Evolutionary conservation across 352 stramenopile species (phyloP).

Genomic region (Pythium monospermum): DNA sequence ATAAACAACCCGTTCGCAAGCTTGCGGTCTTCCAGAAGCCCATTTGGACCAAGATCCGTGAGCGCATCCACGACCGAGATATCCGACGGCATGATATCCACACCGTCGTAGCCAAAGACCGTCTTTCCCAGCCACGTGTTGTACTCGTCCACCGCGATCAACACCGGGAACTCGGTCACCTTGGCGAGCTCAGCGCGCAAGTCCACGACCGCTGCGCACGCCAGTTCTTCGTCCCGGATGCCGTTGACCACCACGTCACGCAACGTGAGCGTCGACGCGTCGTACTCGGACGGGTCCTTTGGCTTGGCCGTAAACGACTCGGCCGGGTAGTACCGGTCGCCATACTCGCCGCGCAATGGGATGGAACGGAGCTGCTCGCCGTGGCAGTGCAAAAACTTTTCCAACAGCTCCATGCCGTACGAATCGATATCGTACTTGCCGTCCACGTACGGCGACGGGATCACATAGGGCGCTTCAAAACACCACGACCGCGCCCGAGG

Average conservation of each 20-base stretch:
- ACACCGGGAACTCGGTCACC: slow-evolving; percentile 78
- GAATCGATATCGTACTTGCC: slow-evolving; percentile 86
- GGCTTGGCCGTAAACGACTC: slow-evolving; percentile 68
- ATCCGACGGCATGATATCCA: slow-evolving; percentile 62
- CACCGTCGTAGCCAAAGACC: slow-evolving; percentile 82
- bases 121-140: slow-evolving; percentile 85
- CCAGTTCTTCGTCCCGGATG: slow-evolving; percentile 77
- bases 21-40: slow-evolving; percentile 52
- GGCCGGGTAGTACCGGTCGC: slow-evolving; percentile 77
- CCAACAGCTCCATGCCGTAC: slow-evolving; percentile 68
- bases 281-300: slow-evolving; percentile 50
- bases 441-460: slow-evolving; percentile 69
- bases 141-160: slow-evolving; percentile 88
- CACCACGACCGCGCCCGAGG: slow-evolving; percentile 74
- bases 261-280: slow-evolving; percentile 59
- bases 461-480: slow-evolving; percentile 78
- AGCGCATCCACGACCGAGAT: slow-evolving; percentile 81
- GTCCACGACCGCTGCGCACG: slow-evolving; percentile 76
- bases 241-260: slow-evolving; percentile 74
- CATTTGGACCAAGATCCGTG: slow-evolving; percentile 58
- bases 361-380: slow-evolving; percentile 61
- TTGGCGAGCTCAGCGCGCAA: slow-evolving; percentile 70
- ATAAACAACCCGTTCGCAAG: slow-evolving; percentile 81
- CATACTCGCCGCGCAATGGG: slow-evolving; percentile 61
- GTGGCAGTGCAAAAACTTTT: slow-evolving; percentile 79